phyloP scores from a whole-genome alignment of 805 yeast genomes.

The Pichia pseudocactophila region DNA sequence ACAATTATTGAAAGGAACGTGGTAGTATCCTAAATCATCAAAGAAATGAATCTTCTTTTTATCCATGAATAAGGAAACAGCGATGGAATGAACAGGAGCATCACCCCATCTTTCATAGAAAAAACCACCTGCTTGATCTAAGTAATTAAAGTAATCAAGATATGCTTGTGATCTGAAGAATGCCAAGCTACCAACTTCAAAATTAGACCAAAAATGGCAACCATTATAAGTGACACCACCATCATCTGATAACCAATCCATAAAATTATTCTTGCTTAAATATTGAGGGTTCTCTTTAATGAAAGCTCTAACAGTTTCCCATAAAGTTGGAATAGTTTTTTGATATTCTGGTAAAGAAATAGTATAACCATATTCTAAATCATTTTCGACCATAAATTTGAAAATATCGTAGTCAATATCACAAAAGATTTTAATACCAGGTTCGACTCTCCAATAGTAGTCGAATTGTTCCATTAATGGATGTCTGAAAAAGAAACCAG shows the following conservation, averaged over 20 bases:
- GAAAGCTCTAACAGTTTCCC: slow-evolving; percentile 63
- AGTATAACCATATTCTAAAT: slow-evolving; percentile 68
- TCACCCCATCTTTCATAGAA: slow-evolving; percentile 94
- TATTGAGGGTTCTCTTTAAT: slow-evolving; percentile 50
- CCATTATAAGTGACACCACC: slow-evolving; percentile 62
- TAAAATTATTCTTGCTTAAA: slow-evolving; percentile 50
- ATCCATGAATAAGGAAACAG: slow-evolving; percentile 69
- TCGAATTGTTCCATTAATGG: slow-evolving; percentile 67
- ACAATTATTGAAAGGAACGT: slow-evolving; percentile 73
- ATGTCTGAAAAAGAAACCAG: slow-evolving; percentile 83
- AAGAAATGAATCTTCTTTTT: slow-evolving; percentile 69
- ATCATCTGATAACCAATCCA: slow-evolving; percentile 66
- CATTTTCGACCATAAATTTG: slow-evolving; percentile 72
- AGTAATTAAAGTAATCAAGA: slow-evolving; percentile 55
- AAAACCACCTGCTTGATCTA: slow-evolving; percentile 84
- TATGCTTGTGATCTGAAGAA: slow-evolving; percentile 74
- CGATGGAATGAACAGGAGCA: slow-evolving; percentile 87
- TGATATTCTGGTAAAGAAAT: slow-evolving; percentile 69
- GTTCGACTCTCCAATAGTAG: slow-evolving; percentile 95
- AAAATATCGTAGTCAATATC: slow-evolving; percentile 76
- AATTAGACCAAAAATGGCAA: slow-evolving; percentile 90
- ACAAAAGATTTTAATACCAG: slow-evolving; percentile 71
- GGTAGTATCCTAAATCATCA: slow-evolving; percentile 78
- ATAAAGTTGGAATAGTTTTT: slow-evolving; percentile 65
- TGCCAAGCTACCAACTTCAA: slow-evolving; percentile 67